Conservation (phyloP, 2,329 filamentous ascomycete species). For the Arthrinium phaeospermum region DNA sequence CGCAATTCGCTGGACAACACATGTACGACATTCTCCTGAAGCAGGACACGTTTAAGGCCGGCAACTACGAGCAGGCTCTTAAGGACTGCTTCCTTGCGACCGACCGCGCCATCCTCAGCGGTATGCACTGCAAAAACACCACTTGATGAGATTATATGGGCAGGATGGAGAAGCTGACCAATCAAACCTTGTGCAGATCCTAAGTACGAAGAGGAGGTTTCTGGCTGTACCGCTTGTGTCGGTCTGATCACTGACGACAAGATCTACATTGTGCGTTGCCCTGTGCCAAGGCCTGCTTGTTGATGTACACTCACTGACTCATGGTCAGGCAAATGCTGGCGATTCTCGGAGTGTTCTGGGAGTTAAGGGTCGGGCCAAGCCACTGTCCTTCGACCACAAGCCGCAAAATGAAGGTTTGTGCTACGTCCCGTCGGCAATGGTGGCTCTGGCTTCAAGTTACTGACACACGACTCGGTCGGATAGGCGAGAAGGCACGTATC, state of each 20-base stretch:
- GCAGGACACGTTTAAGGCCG: constrained; percentile 90
- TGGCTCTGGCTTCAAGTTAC: not conserved
- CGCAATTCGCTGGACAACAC: constrained; percentile 88
- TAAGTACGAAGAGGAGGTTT: constrained; percentile 96
- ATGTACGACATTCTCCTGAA: constrained; percentile 94
- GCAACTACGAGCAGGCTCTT: constrained; percentile 91
- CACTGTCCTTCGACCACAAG: constrained; percentile 98
- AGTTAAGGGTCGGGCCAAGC: constrained; percentile 96
- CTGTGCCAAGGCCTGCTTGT: constrained; percentile 19
- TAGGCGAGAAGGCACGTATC: constrained; percentile 94
- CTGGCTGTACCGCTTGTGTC: constrained; percentile 94
- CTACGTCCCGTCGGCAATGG: not conserved
- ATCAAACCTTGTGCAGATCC: constrained; percentile 69
- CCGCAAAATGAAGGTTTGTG: constrained; percentile 90
- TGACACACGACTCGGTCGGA: not conserved
- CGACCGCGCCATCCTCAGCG: constrained; percentile 92
- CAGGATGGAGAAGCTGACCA: constrained; percentile 5
- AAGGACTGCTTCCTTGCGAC: constrained; percentile 98
- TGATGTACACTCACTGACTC: constrained; percentile 23
- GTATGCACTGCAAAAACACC: constrained; percentile 56
- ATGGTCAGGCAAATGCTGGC: constrained; percentile 82
- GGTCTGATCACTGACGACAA: constrained; percentile 87
- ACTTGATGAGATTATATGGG: not conserved
- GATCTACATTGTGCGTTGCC: constrained; percentile 85
- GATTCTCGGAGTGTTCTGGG: constrained; percentile 95